Evolutionary conservation across 2,329 filamentous ascomycete species (phyloP).

Genomic region (Neoarthrinium moseri): DNA sequence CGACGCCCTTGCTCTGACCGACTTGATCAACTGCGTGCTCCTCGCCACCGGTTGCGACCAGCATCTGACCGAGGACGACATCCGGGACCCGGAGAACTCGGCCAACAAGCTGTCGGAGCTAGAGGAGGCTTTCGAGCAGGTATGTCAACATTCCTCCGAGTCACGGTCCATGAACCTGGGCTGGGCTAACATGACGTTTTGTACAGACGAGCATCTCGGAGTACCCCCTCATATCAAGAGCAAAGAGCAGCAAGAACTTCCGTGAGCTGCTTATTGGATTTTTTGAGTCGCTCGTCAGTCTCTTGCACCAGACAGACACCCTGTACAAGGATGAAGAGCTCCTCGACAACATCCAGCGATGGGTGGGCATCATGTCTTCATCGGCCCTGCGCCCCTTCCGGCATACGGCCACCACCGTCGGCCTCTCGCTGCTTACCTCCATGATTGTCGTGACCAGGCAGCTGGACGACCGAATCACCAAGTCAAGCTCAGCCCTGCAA

Average conservation of each 20-base stretch:
- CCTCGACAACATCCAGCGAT: slow-evolving; percentile 85
- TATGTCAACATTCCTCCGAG: slow-evolving; percentile 38
- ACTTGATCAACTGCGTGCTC: slow-evolving; percentile 66
- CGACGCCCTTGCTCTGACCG: slow-evolving; percentile 53
- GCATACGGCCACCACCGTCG: slow-evolving; percentile 87
- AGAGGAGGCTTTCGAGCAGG: slow-evolving; percentile 83
- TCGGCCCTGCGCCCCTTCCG: slow-evolving; percentile 85
- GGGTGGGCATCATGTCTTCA: slow-evolving; percentile 89
- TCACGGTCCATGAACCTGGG: slow-evolving; percentile 34
- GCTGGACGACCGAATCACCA: slow-evolving; percentile 71
- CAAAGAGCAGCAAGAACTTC: slow-evolving; percentile 75
- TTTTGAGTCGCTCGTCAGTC: slow-evolving; percentile 72
- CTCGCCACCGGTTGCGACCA: slow-evolving; percentile 78
- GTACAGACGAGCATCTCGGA: slow-evolving; percentile 71
- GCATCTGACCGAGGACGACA: slow-evolving; percentile 76
- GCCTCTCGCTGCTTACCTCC: slow-evolving; percentile 74
- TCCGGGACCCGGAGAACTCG: slow-evolving; percentile 85
- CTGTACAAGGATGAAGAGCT: slow-evolving; percentile 76
- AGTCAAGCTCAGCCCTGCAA: slow-evolving; percentile 75
- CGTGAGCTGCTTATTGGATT: slow-evolving; percentile 76
- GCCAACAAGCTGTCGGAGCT: slow-evolving; percentile 76
- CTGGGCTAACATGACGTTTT: too few relatives aligned
- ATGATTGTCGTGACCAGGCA: slow-evolving; percentile 72
- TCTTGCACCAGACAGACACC: slow-evolving; percentile 77
- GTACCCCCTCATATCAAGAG: slow-evolving; percentile 85